These are phyloP conservation scores for Przewalskia tangutica DNA, from an alignment of 257 asterid genomes.

Conservation along the genomic window DNA sequence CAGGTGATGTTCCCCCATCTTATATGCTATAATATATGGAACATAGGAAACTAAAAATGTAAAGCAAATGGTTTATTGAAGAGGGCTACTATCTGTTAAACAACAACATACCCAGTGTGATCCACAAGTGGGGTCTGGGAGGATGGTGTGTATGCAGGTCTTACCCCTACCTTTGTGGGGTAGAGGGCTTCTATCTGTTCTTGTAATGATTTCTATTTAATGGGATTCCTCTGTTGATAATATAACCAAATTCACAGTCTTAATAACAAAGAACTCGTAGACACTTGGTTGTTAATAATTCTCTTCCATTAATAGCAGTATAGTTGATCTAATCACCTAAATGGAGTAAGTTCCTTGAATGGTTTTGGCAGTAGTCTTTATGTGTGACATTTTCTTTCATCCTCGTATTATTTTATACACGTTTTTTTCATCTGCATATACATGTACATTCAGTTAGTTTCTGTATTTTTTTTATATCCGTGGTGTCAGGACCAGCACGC, in stretches of 20 bases:
- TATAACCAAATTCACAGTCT: background rate
- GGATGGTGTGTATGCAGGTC: no score
- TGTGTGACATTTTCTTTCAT: background rate
- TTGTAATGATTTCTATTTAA: background rate
- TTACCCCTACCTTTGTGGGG: no score
- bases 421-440: background rate
- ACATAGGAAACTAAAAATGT: background rate
- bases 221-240: background rate
- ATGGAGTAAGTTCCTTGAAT: background rate
- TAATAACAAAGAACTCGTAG: background rate
- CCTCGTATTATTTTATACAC: background rate
- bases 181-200: background rate
- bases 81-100: background rate
- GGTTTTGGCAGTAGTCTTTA: background rate
- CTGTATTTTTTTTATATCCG: background rate
- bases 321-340: background rate
- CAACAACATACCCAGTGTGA: no score
- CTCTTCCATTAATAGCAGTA: background rate
- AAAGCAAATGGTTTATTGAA: background rate
- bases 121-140: no score
- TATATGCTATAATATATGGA: background rate
- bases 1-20: slow-evolving; percentile 33
- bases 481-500: no score
- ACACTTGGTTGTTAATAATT: background rate
- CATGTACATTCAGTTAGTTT: background rate